Percentiles rank a stretch among this genome's conserved stretches.
Evolutionary conservation across 192 early-diverging fungal species (phyloP).

Genomic region (Geranomyces variabilis): DNA sequence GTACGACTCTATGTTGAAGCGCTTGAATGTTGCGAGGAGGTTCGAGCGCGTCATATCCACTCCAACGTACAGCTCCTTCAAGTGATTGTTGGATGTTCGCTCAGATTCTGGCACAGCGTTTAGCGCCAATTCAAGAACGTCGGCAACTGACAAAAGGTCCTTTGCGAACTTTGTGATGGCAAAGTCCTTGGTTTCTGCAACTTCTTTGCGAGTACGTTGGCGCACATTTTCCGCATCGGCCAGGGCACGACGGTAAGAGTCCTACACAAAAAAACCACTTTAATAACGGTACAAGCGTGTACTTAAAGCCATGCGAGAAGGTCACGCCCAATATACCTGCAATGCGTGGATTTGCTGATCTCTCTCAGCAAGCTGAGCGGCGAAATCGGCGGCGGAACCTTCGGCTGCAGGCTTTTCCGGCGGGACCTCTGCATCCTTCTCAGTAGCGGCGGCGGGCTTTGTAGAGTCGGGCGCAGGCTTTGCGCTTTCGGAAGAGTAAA

Average conservation of each 20-base stretch:
- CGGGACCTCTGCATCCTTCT: neutral
- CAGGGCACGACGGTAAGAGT: conserved; percentile 86
- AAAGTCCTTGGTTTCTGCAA: conserved; percentile 77
- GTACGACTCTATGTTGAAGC: conserved; percentile 82
- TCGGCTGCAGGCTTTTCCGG: neutral
- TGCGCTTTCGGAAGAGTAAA: conserved; percentile 9
- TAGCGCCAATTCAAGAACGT: conserved; percentile 88
- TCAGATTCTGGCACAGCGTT: conserved; percentile 80
- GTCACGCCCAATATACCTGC: conserved; percentile 54
- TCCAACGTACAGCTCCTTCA: conserved; percentile 83
- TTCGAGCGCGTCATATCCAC: conserved; percentile 87
- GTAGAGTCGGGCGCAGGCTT: neutral
- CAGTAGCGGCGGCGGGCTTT: conserved; percentile 1
- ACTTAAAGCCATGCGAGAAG: neutral
- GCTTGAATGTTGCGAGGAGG: conserved; percentile 82
- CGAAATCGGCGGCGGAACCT: neutral
- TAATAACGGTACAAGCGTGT: neutral
- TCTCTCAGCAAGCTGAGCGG: conserved; percentile 54
- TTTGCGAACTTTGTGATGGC: conserved; percentile 99
- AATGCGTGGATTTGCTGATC: conserved; percentile 81
- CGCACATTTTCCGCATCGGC: conserved; percentile 98
- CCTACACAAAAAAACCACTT: conserved; percentile 50
- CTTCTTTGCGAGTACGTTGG: conserved; percentile 82
- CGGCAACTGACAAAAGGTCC: conserved; percentile 89
- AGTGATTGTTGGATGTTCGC: conserved; percentile 56